Conservation (phyloP, 257 asterid species). For the Solanum peruvianum region DNA sequence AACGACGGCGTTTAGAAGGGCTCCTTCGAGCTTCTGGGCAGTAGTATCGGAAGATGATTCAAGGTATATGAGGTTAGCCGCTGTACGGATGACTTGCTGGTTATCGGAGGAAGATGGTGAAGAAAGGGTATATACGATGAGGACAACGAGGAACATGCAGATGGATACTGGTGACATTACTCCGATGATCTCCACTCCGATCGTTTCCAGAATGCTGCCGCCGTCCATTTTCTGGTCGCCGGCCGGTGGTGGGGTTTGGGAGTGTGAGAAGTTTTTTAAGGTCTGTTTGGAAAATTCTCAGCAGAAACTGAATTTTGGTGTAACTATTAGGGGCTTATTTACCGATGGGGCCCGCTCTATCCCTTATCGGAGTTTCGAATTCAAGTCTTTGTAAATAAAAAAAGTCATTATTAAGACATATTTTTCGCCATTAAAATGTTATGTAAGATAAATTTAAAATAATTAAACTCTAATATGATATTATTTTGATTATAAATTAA, state of each 20-base stretch:
- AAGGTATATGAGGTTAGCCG: constrained; percentile 76
- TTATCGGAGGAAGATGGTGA: constrained; percentile 32
- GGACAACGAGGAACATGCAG: constrained; percentile 91
- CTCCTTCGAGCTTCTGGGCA: constrained; percentile 68
- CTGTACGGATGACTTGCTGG: constrained; percentile 49
- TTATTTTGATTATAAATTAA: too few relatives aligned
- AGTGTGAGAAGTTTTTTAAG: not conserved
- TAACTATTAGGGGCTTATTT: not conserved
- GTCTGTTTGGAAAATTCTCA: not conserved
- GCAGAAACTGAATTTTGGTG: not conserved
- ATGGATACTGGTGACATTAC: constrained; percentile 96
- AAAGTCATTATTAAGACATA: too few relatives aligned
- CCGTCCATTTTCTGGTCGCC: constrained; percentile 32
- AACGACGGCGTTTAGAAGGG: constrained; percentile 65
- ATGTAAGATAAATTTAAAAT: rapidly evolving
- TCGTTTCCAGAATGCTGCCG: constrained; percentile 65
- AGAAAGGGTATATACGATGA: constrained; percentile 64
- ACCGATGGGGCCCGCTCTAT: not conserved
- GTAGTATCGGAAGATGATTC: constrained; percentile 74
- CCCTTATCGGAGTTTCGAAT: too few relatives aligned
- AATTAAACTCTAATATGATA: too few relatives aligned
- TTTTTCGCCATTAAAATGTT: too few relatives aligned
- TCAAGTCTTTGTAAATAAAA: too few relatives aligned
- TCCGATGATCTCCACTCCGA: constrained; percentile 75
- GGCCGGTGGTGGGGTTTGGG: not conserved